Percentiles rank a stretch among this genome's conserved stretches.
These are phyloP conservation scores for Botrytis paeoniae DNA, from an alignment of 2,329 filamentous ascomycete genomes.

Conservation along the genomic window DNA sequence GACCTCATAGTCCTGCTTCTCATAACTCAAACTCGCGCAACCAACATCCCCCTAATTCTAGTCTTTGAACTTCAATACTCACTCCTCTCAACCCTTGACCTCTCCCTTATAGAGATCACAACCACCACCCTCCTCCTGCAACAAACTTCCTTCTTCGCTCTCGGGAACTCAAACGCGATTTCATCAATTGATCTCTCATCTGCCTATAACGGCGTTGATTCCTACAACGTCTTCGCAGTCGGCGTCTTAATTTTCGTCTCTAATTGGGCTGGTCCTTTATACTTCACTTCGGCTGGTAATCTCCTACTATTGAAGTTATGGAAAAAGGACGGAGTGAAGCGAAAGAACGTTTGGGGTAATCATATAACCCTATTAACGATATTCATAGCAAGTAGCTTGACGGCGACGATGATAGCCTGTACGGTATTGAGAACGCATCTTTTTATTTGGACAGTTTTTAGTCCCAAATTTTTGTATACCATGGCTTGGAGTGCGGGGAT, in stretches of 20 bases:
- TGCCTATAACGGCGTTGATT: constrained; percentile 86
- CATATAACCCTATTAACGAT: constrained; percentile 66
- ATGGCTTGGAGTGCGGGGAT: constrained; percentile 84
- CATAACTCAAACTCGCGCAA: constrained; percentile 79
- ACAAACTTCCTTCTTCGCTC: constrained; percentile 81
- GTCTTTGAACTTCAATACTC: constrained; percentile 65
- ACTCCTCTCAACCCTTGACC: constrained; percentile 47
- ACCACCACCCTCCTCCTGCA: constrained; percentile 73
- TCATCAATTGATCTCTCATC: constrained; percentile 92
- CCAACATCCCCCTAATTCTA: constrained; percentile 82
- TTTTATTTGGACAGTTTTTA: constrained; percentile 99
- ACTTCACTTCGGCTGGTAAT: constrained; percentile 71
- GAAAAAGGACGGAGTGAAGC: constrained; percentile 18
- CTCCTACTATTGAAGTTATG: constrained; percentile 49
- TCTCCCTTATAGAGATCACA: constrained; percentile 58
- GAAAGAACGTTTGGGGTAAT: constrained; percentile 30
- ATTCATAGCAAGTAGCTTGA: constrained; percentile 63
- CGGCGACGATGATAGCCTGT: constrained; percentile 85
- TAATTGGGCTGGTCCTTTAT: constrained; percentile 90
- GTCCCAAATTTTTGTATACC: constrained; percentile 90
- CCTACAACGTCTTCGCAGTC: constrained; percentile 77
- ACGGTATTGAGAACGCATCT: constrained; percentile 80
- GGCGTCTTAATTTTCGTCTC: constrained; percentile 79
- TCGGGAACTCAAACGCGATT: constrained; percentile 90
- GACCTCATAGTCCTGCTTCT: constrained; percentile 74